Base-by-base conservation (phyloP, 768 basidiomycete species). In the Boletales sp. region DNA sequence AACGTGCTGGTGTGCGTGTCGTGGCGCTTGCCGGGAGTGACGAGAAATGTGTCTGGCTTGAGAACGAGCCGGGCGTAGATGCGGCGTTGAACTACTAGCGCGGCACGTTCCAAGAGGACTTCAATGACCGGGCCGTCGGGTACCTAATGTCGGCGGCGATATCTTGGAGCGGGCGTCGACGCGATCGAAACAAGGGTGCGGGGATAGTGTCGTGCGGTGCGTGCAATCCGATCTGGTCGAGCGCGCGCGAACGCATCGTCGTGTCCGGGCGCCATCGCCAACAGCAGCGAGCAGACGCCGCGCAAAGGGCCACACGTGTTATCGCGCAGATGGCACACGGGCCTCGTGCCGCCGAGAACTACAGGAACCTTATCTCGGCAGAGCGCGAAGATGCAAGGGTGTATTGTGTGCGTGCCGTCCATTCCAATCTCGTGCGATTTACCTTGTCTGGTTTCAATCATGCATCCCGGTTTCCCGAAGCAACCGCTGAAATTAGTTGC, bases 41-140 rank as follows among this genome's bases (percentile, higher is more conserved):
- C 8, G 90, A 91, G 15, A 98, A 97, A 66, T 90, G 89, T 62
- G 72, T 76, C 7, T 93, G 90, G 85, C 79, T 96, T n/a, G 78
- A 83, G 64, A 76, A 83, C 33, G 89, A 94, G 44, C 66, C 95
- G 9, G 92, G 91, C 15, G 84, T 91, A 39, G 86, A 92, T 54
- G 80, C 78, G 47, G 89, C 85, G 3, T 70, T 96, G 62, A 89
- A 96, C 66, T 97, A 97, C 74, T 96, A 94, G 70, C 81, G 80
- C 61, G 67, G 75, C 25, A 80, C 76, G 15, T 95, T 93, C 73
- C 70, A 67, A 46, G 65, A 78, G 14, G 84, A 93, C 39, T 83
- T 95, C 68, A 89, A 84, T 69, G 69, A 76, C 39, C 25, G 25
- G 25, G 56, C 68, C 14, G 77, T 88, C 40, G 88, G 88, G 3